A percentile compares a stretch with the other conserved stretches of the same genome.
phyloP scores from a whole-genome alignment of 116 monocot genomes.

The Zostera marina region DNA sequence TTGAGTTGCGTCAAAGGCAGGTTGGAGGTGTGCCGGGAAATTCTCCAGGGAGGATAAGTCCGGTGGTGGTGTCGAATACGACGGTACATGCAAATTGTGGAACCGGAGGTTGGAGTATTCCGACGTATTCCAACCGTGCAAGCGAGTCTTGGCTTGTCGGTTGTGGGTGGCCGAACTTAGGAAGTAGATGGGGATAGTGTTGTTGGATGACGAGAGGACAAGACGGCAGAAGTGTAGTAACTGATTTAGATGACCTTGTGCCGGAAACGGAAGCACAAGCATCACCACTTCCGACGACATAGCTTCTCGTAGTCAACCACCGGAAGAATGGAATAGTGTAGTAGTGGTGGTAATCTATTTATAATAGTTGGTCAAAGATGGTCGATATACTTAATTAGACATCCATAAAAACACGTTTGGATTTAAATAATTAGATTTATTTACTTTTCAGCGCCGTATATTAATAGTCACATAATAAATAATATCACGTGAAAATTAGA shows the following conservation, averaged over 20 bases:
- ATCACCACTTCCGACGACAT: conserved; percentile 8
- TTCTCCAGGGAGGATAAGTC: conserved; percentile 12
- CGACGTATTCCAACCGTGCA: conserved; percentile 10
- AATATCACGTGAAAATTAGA: too few relatives aligned
- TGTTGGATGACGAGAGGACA: conserved; percentile 9
- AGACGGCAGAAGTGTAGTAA: conserved; percentile 53
- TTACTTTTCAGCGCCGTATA: too few relatives aligned
- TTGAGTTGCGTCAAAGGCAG: conserved; percentile 21
- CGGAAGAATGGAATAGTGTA: too few relatives aligned
- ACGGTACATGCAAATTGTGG: conserved; percentile 30
- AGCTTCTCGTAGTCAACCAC: conserved; percentile 4
- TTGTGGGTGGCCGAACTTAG: conserved; percentile 33
- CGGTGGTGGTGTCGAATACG: conserved; percentile 22
- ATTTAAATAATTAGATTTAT: too few relatives aligned
- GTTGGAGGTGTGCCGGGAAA: conserved; percentile 58
- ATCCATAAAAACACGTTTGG: too few relatives aligned
- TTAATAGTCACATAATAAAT: too few relatives aligned
- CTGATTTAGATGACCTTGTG: conserved; percentile 57
- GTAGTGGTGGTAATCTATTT: too few relatives aligned
- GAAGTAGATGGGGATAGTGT: conserved; percentile 32
- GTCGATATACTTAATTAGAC: too few relatives aligned
- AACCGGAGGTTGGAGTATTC: conserved; percentile 20
- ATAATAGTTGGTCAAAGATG: too few relatives aligned
- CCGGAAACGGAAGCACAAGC: conserved; percentile 48
- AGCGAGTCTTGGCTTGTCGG: conserved; percentile 33